Percentiles rank a stretch among this genome's conserved stretches.
Conservation (phyloP, 345 rosid genomes). For the Corymbia maculata region DNA sequence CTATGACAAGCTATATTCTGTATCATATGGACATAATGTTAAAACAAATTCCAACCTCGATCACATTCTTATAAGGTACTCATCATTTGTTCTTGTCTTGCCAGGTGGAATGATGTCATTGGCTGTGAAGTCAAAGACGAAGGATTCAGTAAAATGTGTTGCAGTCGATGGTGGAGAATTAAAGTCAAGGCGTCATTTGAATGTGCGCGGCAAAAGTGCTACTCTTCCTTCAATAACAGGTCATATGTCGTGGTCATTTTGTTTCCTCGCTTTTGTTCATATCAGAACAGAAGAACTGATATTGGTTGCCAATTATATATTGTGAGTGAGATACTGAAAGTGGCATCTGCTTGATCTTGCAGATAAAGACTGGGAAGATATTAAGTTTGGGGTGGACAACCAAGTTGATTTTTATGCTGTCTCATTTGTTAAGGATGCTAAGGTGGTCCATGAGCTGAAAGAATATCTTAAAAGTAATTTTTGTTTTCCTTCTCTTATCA, state of each 20-base stretch:
- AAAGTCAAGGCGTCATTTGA: constrained; percentile 93
- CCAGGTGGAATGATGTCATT: constrained; percentile 99
- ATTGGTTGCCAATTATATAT: neutral
- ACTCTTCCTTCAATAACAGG: constrained; percentile 97
- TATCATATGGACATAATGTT: neutral
- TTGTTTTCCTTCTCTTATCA: neutral
- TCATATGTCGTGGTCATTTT: neutral
- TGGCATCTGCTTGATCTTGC: constrained; percentile 1
- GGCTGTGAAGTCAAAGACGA: constrained; percentile 73
- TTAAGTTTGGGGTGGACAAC: constrained; percentile 95
- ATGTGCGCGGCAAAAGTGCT: constrained; percentile 96
- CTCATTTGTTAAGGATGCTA: constrained; percentile 94
- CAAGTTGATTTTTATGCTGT: constrained; percentile 96
- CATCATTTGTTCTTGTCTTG: neutral
- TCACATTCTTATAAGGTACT: neutral
- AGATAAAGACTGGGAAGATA: constrained; percentile 99
- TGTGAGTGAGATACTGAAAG: neutral
- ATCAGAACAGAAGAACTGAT: neutral
- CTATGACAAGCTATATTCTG: neutral
- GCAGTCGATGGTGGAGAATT: constrained; percentile 93
- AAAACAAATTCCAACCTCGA: neutral
- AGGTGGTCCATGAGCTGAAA: constrained; percentile 83
- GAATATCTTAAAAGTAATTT: constrained; percentile 65
- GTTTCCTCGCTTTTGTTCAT: neutral
- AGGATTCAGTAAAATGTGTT: constrained; percentile 58